Percentiles rank a stretch among this genome's conserved stretches.
These are phyloP conservation scores for Ustilago crameri DNA, from an alignment of 1,284 basidiomycete genomes.

Conservation along the genomic window DNA sequence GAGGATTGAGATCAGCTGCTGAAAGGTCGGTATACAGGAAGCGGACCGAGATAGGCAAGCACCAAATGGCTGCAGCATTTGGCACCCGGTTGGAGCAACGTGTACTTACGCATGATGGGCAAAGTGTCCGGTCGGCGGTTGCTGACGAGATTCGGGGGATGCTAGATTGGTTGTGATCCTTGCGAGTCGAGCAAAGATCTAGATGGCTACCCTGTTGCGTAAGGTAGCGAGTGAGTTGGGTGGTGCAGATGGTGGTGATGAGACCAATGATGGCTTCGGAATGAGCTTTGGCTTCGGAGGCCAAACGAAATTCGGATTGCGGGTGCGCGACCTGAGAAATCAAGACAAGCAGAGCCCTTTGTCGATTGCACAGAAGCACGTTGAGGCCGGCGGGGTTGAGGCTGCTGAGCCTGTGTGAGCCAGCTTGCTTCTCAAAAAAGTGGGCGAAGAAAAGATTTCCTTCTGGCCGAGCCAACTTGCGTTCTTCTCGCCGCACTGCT, in stretches of 20 bases:
- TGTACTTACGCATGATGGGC: conserved; percentile 42
- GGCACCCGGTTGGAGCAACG: neutral
- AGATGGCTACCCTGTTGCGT: conserved; percentile 9
- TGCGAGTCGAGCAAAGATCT: conserved; percentile 11
- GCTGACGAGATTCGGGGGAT: conserved; percentile 3
- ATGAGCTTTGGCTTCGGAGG: neutral
- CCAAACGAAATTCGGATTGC: conserved; percentile 36
- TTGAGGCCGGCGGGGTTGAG: no score
- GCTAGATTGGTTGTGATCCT: conserved; percentile 6
- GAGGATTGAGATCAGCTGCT: neutral
- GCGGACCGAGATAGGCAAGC: neutral
- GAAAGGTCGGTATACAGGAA: neutral
- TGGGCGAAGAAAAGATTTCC: no score
- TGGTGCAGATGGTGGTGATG: conserved; percentile 21
- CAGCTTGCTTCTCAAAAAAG: no score
- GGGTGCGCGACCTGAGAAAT: conserved; percentile 3
- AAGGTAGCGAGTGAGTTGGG: conserved; percentile 21
- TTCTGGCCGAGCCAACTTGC: no score
- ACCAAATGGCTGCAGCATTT: neutral
- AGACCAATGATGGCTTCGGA: neutral
- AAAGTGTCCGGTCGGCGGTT: conserved; percentile 11
- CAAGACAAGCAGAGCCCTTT: no score
- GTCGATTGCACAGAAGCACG: no score
- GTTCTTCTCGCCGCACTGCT: no score
- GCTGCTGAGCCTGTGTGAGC: no score